A percentile compares a stretch with the other conserved stretches of the same genome.
Evolutionary conservation across 208 protist genomes (phyloP).

Genomic region (Blastocrithidia nonstop): DNA sequence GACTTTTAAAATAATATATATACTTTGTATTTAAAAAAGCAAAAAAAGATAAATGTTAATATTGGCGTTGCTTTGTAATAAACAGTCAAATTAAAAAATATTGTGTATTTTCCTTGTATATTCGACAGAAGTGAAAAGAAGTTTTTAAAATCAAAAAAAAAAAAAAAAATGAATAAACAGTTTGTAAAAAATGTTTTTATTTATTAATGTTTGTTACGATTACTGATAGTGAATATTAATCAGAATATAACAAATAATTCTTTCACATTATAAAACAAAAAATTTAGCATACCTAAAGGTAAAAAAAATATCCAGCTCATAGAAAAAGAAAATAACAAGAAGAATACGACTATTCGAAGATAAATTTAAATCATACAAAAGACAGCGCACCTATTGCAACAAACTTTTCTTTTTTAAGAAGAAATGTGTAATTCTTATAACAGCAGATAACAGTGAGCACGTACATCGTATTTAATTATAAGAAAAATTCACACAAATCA

Average conservation of each 20-base stretch:
- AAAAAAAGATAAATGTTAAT: background rate
- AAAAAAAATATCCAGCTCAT: background rate
- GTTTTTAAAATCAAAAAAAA: background rate
- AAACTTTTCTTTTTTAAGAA: background rate
- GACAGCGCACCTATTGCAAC: background rate
- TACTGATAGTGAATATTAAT: too few species aligned
- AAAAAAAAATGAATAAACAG: constrained; percentile 6
- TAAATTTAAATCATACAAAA: background rate
- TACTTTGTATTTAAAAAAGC: background rate
- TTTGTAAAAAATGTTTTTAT: background rate
- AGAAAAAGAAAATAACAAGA: background rate
- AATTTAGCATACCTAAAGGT: background rate
- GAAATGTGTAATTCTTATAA: background rate
- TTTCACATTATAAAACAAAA: constrained; percentile 1
- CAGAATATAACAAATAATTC: constrained; percentile 2
- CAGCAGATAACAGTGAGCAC: background rate
- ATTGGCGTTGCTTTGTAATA: background rate
- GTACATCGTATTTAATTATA: background rate
- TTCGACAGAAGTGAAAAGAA: background rate
- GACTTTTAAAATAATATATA: background rate
- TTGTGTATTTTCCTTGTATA: background rate
- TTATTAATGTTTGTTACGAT: too few species aligned
- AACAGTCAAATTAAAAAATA: background rate
- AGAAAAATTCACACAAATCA: background rate
- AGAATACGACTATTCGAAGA: background rate